Evolutionary conservation across 345 rosid species (phyloP).

Genomic region (Camelina laxa): DNA sequence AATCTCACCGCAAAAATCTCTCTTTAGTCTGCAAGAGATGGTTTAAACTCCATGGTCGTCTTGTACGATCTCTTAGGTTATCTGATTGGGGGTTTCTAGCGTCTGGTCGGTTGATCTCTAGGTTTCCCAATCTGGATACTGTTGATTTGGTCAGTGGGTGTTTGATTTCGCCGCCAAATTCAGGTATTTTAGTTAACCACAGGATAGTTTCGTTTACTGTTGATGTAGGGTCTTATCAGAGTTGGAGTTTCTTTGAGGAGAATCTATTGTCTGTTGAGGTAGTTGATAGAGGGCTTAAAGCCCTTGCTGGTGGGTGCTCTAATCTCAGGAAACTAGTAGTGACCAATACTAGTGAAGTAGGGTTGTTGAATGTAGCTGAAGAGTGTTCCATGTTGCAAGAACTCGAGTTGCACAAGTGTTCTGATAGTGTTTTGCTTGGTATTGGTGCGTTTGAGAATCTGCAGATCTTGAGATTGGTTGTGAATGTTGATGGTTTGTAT

Average conservation of each 20-base stretch:
- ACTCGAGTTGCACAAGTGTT: slow-evolving; percentile 76
- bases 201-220: slow-evolving; percentile 54
- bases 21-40: slow-evolving; percentile 91
- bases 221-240: slow-evolving; percentile 48
- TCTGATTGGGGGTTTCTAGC: slow-evolving; percentile 73
- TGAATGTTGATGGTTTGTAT: slow-evolving; percentile 66
- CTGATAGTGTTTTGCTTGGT: slow-evolving; percentile 70
- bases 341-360: slow-evolving; percentile 70
- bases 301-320: slow-evolving; percentile 62
- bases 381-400: slow-evolving; percentile 79
- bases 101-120: slow-evolving; percentile 62
- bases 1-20: slow-evolving; percentile 56
- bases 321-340: slow-evolving; percentile 73
- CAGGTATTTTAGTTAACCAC: slow-evolving; percentile 60
- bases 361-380: slow-evolving; percentile 67
- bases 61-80: slow-evolving; percentile 63
- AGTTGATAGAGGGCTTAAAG: slow-evolving; percentile 63
- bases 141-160: slow-evolving; percentile 66
- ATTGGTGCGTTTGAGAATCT: slow-evolving; percentile 82
- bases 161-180: slow-evolving; percentile 55
- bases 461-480: slow-evolving; percentile 81
- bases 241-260: slow-evolving; percentile 50
- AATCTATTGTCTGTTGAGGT: slow-evolving; percentile 63
- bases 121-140: slow-evolving; percentile 76
- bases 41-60: slow-evolving; percentile 77